phyloP scores from a whole-genome alignment of 176 grass and related monocot genomes.

The Cymbopogon citratus region DNA sequence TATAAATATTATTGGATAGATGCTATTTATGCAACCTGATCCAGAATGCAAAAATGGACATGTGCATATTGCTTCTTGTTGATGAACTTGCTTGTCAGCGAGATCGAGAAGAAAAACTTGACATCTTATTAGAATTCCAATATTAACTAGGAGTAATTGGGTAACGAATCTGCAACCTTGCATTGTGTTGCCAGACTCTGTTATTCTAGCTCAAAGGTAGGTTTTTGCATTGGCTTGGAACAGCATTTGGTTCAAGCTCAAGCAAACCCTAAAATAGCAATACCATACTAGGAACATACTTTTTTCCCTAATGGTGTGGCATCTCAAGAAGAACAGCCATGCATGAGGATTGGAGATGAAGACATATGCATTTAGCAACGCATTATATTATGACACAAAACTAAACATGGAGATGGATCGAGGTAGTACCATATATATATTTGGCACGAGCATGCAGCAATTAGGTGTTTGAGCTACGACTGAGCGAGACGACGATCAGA shows the following conservation, averaged over 20 bases:
- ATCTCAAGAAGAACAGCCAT: constrained; percentile 28
- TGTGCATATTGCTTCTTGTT: neutral
- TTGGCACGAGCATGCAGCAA: constrained; percentile 28
- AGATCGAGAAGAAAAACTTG: neutral
- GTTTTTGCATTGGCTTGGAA: constrained; percentile 35
- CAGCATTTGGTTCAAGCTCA: constrained; percentile 45
- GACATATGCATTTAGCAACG: constrained; percentile 1
- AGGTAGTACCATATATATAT: constrained; percentile 13
- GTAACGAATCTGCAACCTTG: constrained; percentile 14
- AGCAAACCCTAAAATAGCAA: constrained; percentile 37
- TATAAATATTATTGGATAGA: neutral
- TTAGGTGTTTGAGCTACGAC: constrained; percentile 1
- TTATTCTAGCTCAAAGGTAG: constrained; percentile 25
- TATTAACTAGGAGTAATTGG: neutral
- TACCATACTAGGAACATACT: neutral
- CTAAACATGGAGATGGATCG: neutral
- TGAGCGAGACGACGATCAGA: neutral
- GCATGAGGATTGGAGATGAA: neutral
- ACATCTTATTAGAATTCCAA: neutral
- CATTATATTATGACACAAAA: constrained; percentile 17
- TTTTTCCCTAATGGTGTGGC: constrained; percentile 2
- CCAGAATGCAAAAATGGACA: constrained; percentile 19
- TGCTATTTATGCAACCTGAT: neutral
- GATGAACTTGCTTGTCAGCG: neutral
- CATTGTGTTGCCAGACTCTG: constrained; percentile 30